Percentiles rank a stretch among this genome's conserved stretches.
Evolutionary conservation across 2,329 filamentous ascomycete species (phyloP).

Genomic region (Chlorencoelia australis): DNA sequence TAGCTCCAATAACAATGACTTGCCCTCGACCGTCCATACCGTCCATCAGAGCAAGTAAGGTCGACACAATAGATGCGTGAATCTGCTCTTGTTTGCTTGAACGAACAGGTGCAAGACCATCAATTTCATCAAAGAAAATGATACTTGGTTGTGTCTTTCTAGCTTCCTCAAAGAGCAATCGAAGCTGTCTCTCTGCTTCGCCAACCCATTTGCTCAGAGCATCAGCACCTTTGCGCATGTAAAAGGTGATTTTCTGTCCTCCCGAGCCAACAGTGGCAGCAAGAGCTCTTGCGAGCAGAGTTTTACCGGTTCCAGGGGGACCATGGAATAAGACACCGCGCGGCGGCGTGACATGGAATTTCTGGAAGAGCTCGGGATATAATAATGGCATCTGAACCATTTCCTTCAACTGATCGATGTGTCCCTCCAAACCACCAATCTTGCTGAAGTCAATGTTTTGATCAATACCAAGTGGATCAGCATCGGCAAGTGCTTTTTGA

Average conservation of each 20-base stretch:
- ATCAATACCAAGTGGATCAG: slow-evolving; percentile 89
- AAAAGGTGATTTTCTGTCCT: slow-evolving; percentile 93
- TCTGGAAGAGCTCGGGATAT: slow-evolving; percentile 87
- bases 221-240: slow-evolving; percentile 98
- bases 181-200: slow-evolving; percentile 90
- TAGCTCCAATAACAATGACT: slow-evolving; percentile 98
- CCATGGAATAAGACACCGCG: slow-evolving; percentile 94
- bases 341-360: slow-evolving; percentile 87
- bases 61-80: slow-evolving; percentile 94
- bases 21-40: slow-evolving; percentile 98
- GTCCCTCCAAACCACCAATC: slow-evolving; percentile 82
- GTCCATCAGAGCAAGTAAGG: slow-evolving; percentile 88
- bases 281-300: slow-evolving; percentile 83
- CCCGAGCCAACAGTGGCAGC: slow-evolving; percentile 84
- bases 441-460: slow-evolving; percentile 87
- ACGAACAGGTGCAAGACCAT: slow-evolving; percentile 87
- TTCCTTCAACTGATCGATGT: slow-evolving; percentile 96
- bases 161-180: slow-evolving; percentile 90
- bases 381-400: slow-evolving; percentile 93
- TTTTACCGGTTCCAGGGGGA: slow-evolving; percentile 91
- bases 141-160: slow-evolving; percentile 94
- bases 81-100: slow-evolving; percentile 99
- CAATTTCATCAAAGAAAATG: slow-evolving; percentile 99
- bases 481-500: slow-evolving; percentile 82
- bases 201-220: slow-evolving; percentile 98